Evolutionary conservation across 2,329 filamentous ascomycete genomes (phyloP).

Genomic region (Neofusicoccum umdonicola): DNA sequence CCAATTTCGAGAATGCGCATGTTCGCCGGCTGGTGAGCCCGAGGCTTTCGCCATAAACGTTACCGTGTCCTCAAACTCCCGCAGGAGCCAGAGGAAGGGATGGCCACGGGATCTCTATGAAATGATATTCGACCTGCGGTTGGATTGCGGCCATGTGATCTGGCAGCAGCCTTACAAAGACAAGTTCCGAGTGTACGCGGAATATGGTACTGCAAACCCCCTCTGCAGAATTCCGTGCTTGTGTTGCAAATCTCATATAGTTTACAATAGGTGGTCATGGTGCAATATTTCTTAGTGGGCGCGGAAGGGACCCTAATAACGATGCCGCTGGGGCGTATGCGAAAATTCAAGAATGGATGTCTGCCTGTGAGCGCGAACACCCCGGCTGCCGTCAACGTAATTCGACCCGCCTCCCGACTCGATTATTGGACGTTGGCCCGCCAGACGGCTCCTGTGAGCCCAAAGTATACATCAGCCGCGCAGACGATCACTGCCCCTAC

Average conservation of each 20-base stretch:
- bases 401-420: neutral
- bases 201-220: neutral
- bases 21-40: neutral
- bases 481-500: neutral
- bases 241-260: neutral
- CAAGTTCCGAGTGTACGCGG: neutral
- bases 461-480: neutral
- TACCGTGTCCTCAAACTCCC: neutral
- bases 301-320: neutral
- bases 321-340: neutral
- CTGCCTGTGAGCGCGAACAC: neutral
- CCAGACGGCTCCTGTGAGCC: neutral
- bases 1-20: neutral
- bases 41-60: neutral
- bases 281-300: neutral
- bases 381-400: neutral
- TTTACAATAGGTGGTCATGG: neutral
- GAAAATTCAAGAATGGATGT: neutral
- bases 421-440: neutral
- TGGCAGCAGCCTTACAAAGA: too few relatives aligned
- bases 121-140: neutral
- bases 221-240: too few relatives aligned
- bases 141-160: neutral
- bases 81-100: neutral
- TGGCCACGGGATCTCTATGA: neutral